These are phyloP conservation scores for Iberis amara DNA, from an alignment of 441 rosid genomes.

Conservation along the genomic window DNA sequence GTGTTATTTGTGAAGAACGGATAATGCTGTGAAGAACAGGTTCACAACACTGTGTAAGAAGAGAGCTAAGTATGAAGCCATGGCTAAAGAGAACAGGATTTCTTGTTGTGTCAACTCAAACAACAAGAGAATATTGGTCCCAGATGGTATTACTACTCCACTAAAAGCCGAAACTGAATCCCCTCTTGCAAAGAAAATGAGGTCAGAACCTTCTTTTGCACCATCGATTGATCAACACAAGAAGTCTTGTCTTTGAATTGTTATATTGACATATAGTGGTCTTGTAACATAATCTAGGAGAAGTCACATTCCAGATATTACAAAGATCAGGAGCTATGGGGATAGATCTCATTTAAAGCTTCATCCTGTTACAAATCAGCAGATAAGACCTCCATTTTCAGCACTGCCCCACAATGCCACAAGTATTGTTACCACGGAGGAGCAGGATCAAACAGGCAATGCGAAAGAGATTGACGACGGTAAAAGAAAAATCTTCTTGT, in stretches of 20 bases:
- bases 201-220: slow-evolving; percentile 35
- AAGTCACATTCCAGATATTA: slow-evolving; percentile 47
- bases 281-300: slow-evolving; percentile 43
- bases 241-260: slow-evolving; percentile 1
- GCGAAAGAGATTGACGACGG: slow-evolving; percentile 53
- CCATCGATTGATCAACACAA: neutral
- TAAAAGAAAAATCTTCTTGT: slow-evolving; percentile 27
- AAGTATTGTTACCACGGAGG: slow-evolving; percentile 21
- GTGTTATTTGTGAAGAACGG: slow-evolving; percentile 60
- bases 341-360: slow-evolving; percentile 53
- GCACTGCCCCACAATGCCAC: slow-evolving; percentile 54
- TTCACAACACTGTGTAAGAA: slow-evolving; percentile 94
- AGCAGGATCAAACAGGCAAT: slow-evolving; percentile 34
- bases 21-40: slow-evolving; percentile 96
- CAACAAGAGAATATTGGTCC: slow-evolving; percentile 60
- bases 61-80: slow-evolving; percentile 91
- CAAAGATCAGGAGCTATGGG: slow-evolving; percentile 39
- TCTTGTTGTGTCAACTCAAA: slow-evolving; percentile 49
- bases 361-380: slow-evolving; percentile 41
- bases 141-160: slow-evolving; percentile 38
- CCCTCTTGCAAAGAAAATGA: slow-evolving; percentile 51
- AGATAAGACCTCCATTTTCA: slow-evolving; percentile 58
- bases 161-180: slow-evolving; percentile 38
- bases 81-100: slow-evolving; percentile 67
- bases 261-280: slow-evolving; percentile 6